phyloP scores from a whole-genome alignment of 805 yeast species.

The Ogataea allantospora region DNA sequence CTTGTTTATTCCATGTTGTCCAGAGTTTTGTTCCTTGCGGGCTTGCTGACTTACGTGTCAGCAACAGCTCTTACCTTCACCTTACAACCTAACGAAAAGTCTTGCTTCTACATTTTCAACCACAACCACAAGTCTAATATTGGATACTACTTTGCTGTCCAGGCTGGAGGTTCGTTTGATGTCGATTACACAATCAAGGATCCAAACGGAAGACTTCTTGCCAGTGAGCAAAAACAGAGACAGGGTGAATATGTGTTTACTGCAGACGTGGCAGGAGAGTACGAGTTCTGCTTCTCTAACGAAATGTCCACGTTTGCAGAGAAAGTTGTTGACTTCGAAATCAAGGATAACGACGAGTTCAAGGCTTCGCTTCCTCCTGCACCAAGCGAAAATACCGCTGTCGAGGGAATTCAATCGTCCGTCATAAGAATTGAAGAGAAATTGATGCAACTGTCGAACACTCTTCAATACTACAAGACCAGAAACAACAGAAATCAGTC shows the following conservation, averaged over 20 bases:
- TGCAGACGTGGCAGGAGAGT: slow-evolving; percentile 71
- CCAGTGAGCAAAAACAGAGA: slow-evolving; percentile 57
- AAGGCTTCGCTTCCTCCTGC: slow-evolving; percentile 62
- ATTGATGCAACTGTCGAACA: slow-evolving; percentile 52
- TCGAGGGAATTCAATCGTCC: slow-evolving; percentile 52
- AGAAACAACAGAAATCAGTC: slow-evolving; percentile 91
- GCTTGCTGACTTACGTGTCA: slow-evolving; percentile 20
- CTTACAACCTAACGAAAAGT: slow-evolving; percentile 69
- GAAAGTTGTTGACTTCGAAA: slow-evolving; percentile 81
- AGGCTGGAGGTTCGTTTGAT: slow-evolving; percentile 76
- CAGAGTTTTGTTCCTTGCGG: slow-evolving; percentile 1
- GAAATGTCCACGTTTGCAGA: slow-evolving; percentile 80
- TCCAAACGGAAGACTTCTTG: slow-evolving; percentile 55
- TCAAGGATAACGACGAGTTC: slow-evolving; percentile 54
- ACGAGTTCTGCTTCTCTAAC: slow-evolving; percentile 82
- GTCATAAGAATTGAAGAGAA: slow-evolving; percentile 60
- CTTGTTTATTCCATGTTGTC: slow-evolving; percentile 7
- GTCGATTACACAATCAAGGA: slow-evolving; percentile 64
- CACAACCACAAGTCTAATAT: slow-evolving; percentile 56
- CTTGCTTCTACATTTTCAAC: slow-evolving; percentile 73
- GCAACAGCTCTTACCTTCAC: slow-evolving; percentile 68
- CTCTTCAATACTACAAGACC: slow-evolving; percentile 79
- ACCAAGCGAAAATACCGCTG: slow-evolving; percentile 54
- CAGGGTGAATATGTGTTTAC: slow-evolving; percentile 78
- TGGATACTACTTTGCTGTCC: slow-evolving; percentile 81